phyloP scores from a whole-genome alignment of 257 asterid species.

The Parsonsia alboflavescens region DNA sequence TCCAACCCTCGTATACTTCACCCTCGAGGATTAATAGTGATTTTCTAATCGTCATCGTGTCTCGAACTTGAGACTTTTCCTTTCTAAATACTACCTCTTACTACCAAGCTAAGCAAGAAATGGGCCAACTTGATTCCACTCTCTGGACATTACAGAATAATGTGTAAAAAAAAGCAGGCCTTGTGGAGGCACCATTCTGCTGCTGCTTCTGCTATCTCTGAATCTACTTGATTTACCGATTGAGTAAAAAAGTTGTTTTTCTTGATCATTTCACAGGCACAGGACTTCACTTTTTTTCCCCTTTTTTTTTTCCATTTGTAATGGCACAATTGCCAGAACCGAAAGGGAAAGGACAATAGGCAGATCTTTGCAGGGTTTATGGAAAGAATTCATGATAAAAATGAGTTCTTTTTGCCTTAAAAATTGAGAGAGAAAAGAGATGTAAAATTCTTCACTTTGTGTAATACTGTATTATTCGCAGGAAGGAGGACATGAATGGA shows the following conservation, averaged over 20 bases:
- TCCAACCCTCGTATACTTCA: no score
- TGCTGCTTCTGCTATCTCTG: neutral
- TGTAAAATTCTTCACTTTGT: neutral
- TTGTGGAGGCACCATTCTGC: neutral
- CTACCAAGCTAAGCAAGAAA: no score
- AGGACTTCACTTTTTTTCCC: neutral
- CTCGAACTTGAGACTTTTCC: no score
- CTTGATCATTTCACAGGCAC: neutral
- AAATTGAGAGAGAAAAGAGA: neutral
- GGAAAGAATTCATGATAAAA: neutral
- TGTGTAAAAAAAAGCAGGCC: no score
- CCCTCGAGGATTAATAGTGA: no score
- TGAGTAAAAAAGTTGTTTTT: neutral
- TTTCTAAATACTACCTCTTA: no score
- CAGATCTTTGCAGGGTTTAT: conserved; percentile 9
- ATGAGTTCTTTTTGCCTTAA: neutral
- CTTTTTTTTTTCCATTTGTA: neutral
- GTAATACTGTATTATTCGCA: neutral
- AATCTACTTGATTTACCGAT: neutral
- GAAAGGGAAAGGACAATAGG: conserved; percentile 7
- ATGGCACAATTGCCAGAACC: conserved; percentile 2
- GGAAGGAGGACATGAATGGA: neutral
- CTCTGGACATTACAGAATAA: neutral
- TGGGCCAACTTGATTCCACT: neutral
- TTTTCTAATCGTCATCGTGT: no score